Evolutionary conservation across 192 early-diverging fungal species (phyloP).

Genomic region (Funneliformis geosporum): DNA sequence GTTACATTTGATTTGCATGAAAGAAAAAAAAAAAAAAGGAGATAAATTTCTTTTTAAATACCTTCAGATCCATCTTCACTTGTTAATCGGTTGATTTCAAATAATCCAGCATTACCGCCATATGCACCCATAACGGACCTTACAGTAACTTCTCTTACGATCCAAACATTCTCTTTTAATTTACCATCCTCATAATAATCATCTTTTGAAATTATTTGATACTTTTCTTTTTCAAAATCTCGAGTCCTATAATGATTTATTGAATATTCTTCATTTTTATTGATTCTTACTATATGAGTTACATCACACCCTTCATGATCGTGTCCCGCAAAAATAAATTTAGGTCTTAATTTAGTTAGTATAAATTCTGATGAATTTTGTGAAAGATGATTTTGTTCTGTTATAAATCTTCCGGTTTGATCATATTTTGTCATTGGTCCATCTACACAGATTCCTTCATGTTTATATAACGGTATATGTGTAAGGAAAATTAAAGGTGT

Average conservation of each 20-base stretch:
- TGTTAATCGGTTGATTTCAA: conserved; percentile 47
- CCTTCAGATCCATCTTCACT: conserved; percentile 7
- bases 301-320: conserved; percentile 65
- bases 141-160: conserved; percentile 57
- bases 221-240: conserved; percentile 39
- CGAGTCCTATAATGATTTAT: conserved; percentile 36
- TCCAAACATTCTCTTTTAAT: conserved; percentile 14
- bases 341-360: conserved; percentile 55
- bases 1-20: not conserved
- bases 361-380: conserved; percentile 56
- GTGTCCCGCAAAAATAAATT: conserved; percentile 63
- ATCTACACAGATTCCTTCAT: conserved; percentile 53
- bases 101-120: conserved; percentile 60
- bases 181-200: conserved; percentile 3
- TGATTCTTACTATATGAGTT: conserved; percentile 36
- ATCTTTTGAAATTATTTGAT: conserved; percentile 33
- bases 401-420: conserved; percentile 42
- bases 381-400: conserved; percentile 62
- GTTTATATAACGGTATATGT: conserved; percentile 66
- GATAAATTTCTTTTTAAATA: not conserved
- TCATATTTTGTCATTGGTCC: conserved; percentile 42
- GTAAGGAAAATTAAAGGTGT: conserved; percentile 56
- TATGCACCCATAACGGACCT: conserved; percentile 65
- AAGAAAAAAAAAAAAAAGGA: not conserved
- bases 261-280: conserved; percentile 23